Conservation (phyloP, 495 filamentous ascomycete genomes). For the Apiosordaria backusii region DNA sequence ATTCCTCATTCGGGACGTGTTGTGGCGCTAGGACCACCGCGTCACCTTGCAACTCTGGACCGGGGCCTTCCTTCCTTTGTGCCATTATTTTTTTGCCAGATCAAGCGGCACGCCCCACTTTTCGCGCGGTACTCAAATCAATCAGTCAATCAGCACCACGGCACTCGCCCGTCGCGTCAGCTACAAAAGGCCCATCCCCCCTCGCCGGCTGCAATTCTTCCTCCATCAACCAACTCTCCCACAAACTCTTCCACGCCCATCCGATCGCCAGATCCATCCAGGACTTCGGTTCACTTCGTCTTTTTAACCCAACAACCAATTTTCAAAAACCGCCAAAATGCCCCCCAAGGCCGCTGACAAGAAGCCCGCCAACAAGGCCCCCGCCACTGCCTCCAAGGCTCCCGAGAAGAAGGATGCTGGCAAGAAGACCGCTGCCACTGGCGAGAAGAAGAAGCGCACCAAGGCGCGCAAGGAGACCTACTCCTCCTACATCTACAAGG, state of each 20-base stretch:
- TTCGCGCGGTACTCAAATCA: constrained; percentile 31
- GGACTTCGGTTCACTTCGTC: constrained; percentile 35
- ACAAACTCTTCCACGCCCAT: constrained; percentile 35
- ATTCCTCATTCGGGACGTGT: constrained; percentile 30
- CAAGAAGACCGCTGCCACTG: constrained; percentile 96
- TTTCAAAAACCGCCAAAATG: constrained; percentile 60
- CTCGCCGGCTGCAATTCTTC: constrained; percentile 42
- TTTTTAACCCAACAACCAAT: constrained; percentile 32
- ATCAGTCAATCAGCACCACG: constrained; percentile 46
- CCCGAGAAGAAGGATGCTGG: constrained; percentile 99
- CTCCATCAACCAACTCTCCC: constrained; percentile 45
- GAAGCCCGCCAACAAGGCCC: constrained; percentile 96
- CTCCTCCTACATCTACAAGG: constrained; percentile 99
- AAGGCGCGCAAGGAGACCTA: constrained; percentile 99
- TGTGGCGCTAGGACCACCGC: constrained; percentile 36
- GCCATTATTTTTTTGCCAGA: constrained; percentile 35
- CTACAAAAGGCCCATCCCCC: constrained; percentile 50
- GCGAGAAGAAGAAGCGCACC: constrained; percentile 99
- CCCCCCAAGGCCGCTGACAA: constrained; percentile 97
- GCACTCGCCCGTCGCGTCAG: constrained; percentile 44
- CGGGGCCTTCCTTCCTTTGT: constrained; percentile 14
- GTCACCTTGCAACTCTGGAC: constrained; percentile 20
- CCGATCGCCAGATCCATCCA: constrained; percentile 29
- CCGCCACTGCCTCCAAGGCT: constrained; percentile 64
- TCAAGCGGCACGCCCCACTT: constrained; percentile 32